Percentiles rank a stretch among this genome's conserved stretches.
Conservation (phyloP, 768 basidiomycete genomes). For the Russula sp. region DNA sequence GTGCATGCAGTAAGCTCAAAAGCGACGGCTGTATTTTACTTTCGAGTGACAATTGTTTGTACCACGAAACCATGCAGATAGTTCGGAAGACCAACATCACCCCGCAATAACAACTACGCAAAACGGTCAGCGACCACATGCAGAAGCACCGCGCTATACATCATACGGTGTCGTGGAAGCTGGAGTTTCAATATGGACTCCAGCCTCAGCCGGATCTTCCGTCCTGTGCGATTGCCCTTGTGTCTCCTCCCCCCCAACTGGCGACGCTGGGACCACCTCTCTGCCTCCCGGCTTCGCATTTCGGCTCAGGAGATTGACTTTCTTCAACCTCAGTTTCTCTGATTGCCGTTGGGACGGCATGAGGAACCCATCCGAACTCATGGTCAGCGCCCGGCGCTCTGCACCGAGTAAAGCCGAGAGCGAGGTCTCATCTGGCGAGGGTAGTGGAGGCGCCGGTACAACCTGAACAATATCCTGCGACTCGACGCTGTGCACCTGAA, state of each 20-base stretch:
- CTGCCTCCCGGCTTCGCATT: conserved; percentile 18
- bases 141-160: background rate
- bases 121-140: background rate
- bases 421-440: conserved; percentile 19
- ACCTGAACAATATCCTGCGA: conserved; percentile 67
- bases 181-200: background rate
- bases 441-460: conserved; percentile 40
- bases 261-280: background rate
- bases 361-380: conserved; percentile 33
- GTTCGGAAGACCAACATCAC: background rate
- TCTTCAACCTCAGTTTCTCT: conserved; percentile 31
- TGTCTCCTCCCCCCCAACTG: background rate
- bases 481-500: conserved; percentile 77
- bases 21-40: too few relatives aligned
- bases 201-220: background rate
- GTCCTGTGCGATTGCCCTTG: background rate
- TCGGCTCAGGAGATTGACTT: conserved; percentile 16
- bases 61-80: too few relatives aligned
- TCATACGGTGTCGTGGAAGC: background rate
- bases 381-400: conserved; percentile 28
- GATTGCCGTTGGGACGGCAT: conserved; percentile 37
- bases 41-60: too few relatives aligned
- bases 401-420: conserved; percentile 24
- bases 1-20: too few relatives aligned
- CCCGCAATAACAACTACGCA: background rate